These are phyloP conservation scores for Collybiopsis luxurians DNA, from an alignment of 768 basidiomycete genomes.

Conservation along the genomic window DNA sequence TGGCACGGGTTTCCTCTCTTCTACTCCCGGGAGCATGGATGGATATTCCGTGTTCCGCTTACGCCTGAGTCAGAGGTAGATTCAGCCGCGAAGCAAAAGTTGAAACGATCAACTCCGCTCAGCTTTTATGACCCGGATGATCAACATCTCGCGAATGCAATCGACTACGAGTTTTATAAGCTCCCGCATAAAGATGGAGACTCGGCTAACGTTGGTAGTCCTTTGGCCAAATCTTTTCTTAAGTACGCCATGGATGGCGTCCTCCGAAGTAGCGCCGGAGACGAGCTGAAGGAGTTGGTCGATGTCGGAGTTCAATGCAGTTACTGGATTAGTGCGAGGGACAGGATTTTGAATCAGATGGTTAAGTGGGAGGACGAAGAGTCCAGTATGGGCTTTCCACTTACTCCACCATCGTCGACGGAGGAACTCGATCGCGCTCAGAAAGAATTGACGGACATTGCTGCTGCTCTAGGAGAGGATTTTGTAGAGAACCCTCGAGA, in stretches of 20 bases:
- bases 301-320: slow-evolving; percentile 93
- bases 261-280: slow-evolving; percentile 75
- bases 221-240: slow-evolving; percentile 86
- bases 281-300: slow-evolving; percentile 79
- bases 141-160: slow-evolving; percentile 49
- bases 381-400: slow-evolving; percentile 46
- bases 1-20: slow-evolving; percentile 89
- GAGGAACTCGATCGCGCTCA: slow-evolving; percentile 17
- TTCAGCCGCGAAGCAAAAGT: slow-evolving; percentile 1
- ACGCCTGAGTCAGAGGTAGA: neutral
- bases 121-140: slow-evolving; percentile 66
- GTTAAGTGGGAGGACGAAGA: slow-evolving; percentile 74
- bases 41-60: slow-evolving; percentile 80
- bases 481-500: slow-evolving; percentile 9
- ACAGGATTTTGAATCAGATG: slow-evolving; percentile 89
- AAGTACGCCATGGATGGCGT: slow-evolving; percentile 86
- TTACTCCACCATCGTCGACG: slow-evolving; percentile 6
- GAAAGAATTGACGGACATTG: neutral
- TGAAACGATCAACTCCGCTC: slow-evolving; percentile 43
- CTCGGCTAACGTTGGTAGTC: slow-evolving; percentile 91
- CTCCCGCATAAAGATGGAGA: slow-evolving; percentile 97
- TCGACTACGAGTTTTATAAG: slow-evolving; percentile 76
- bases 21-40: slow-evolving; percentile 84
- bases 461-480: neutral
- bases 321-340: slow-evolving; percentile 96